Conservation (phyloP, 306 rosid genomes). For the Begonia masoniana region DNA sequence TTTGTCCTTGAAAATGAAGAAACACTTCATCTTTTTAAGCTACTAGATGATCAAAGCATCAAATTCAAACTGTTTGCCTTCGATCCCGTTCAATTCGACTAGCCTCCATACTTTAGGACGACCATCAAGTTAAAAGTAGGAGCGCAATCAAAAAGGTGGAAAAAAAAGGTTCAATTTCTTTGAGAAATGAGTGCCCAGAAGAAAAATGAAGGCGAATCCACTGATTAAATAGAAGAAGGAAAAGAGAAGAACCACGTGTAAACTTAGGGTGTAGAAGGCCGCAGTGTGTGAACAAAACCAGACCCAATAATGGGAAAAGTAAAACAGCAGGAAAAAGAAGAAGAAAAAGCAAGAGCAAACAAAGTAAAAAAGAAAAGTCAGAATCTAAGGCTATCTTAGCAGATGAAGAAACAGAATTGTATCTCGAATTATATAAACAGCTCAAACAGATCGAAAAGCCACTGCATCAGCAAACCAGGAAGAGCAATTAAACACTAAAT, state of each 20-base stretch:
- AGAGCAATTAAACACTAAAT: too few species aligned
- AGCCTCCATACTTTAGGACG: background rate
- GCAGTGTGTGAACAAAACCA: slow-evolving; percentile 5
- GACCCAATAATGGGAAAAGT: slow-evolving; percentile 1
- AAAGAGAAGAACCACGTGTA: background rate
- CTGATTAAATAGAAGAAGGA: slow-evolving; percentile 1
- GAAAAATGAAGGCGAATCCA: background rate
- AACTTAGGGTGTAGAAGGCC: background rate
- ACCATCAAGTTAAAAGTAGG: background rate
- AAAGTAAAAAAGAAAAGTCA: too few species aligned
- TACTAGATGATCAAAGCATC: background rate
- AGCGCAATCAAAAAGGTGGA: background rate
- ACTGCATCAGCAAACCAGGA: too few species aligned
- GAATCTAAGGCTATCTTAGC: too few species aligned
- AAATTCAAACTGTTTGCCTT: too few species aligned
- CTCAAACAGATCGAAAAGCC: too few species aligned
- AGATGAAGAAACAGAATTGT: too few species aligned
- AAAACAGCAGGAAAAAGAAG: background rate
- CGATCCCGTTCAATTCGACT: background rate
- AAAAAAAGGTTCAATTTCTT: background rate
- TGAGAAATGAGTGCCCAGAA: slow-evolving; percentile 1
- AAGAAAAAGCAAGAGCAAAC: background rate
- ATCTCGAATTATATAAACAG: too few species aligned
- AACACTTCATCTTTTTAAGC: slow-evolving; percentile 47
- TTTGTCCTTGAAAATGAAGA: slow-evolving; percentile 28